These are phyloP conservation scores for Spinacia oleracea DNA, from an alignment of 179 eudicot species.

Conservation along the genomic window DNA sequence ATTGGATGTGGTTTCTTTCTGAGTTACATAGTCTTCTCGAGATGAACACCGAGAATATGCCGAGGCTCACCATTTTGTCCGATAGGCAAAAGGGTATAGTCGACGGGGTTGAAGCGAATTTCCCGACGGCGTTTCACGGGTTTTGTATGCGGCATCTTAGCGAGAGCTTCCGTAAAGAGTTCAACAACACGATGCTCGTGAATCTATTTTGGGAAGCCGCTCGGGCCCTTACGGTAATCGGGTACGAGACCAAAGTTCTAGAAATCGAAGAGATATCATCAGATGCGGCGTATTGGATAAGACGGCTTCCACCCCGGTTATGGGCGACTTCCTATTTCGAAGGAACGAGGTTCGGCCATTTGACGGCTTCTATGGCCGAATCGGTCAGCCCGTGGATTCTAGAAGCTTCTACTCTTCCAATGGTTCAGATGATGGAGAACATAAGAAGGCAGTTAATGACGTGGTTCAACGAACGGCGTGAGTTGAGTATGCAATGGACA, in stretches of 20 bases:
- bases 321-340: slow-evolving; percentile 86
- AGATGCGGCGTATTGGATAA: slow-evolving; percentile 75
- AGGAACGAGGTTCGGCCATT: slow-evolving; percentile 66
- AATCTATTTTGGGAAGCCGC: slow-evolving; percentile 76
- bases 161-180: slow-evolving; percentile 69
- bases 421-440: slow-evolving; percentile 81
- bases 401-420: slow-evolving; percentile 72
- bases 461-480: slow-evolving; percentile 78
- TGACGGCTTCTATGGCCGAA: slow-evolving; percentile 62
- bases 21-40: slow-evolving; percentile 69
- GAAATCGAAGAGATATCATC: slow-evolving; percentile 70
- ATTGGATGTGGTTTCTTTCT: slow-evolving; percentile 90
- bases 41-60: slow-evolving; percentile 78
- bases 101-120: slow-evolving; percentile 69
- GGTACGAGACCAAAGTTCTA: slow-evolving; percentile 58
- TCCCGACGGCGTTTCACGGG: slow-evolving; percentile 80
- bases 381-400: slow-evolving; percentile 58
- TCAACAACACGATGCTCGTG: slow-evolving; percentile 60
- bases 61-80: slow-evolving; percentile 67
- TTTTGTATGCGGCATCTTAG: slow-evolving; percentile 75
- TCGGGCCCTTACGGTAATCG: slow-evolving; percentile 57
- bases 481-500: slow-evolving; percentile 69
- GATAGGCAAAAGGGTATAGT: slow-evolving; percentile 71
- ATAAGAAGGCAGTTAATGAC: slow-evolving; percentile 75
- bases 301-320: slow-evolving; percentile 61